Evolutionary conservation across 73 alveolate genomes (phyloP).

Genomic region (Tetrahymena malaccensis): DNA sequence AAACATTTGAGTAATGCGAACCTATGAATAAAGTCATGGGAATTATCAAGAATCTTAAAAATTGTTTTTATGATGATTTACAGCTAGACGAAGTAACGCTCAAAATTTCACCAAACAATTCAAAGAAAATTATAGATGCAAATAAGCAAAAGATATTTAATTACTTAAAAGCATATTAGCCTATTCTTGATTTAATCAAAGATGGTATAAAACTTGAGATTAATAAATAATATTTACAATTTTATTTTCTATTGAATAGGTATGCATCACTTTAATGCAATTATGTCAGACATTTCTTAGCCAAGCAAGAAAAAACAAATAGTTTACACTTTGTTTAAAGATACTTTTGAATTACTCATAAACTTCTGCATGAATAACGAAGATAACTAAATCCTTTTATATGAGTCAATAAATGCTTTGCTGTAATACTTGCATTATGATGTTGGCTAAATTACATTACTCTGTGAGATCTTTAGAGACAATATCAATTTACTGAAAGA

Average conservation of each 20-base stretch:
- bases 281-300: background rate
- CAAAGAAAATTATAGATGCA: background rate
- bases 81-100: background rate
- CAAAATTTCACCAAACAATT: background rate
- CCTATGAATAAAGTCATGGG: background rate
- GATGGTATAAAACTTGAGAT: background rate
- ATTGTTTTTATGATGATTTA: conserved; percentile 15
- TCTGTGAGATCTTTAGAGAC: conserved; percentile 48
- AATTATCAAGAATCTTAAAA: conserved; percentile 22
- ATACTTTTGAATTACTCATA: conserved; percentile 12
- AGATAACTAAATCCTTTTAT: conserved; percentile 21
- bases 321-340: conserved; percentile 5
- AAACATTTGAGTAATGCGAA: conserved; percentile 12
- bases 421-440: conserved; percentile 23
- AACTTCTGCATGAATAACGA: conserved; percentile 23
- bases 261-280: background rate
- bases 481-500: conserved; percentile 6
- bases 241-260: background rate
- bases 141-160: conserved; percentile 18
- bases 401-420: background rate
- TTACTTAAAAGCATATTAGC: conserved; percentile 11
- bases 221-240: background rate
- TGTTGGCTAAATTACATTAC: conserved; percentile 46
- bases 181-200: conserved; percentile 19
- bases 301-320: conserved; percentile 15